phyloP scores from a whole-genome alignment of 1,284 basidiomycete genomes.

The Coniophora puteana region DNA sequence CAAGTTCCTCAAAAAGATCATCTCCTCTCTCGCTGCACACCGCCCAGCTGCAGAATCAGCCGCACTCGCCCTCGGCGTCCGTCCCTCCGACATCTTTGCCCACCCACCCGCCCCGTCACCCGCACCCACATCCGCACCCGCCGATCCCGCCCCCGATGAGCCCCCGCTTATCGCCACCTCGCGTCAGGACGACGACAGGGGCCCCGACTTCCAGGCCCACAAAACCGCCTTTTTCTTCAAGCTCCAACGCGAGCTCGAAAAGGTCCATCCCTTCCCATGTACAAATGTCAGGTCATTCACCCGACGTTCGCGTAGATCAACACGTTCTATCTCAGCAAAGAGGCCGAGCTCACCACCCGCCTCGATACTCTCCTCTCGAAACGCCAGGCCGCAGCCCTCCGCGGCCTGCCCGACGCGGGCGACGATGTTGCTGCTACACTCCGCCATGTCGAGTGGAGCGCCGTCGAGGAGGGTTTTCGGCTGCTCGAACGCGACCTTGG shows the following conservation, averaged over 20 bases:
- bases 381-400: conserved; percentile 77
- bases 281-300: not conserved
- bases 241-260: conserved; percentile 95
- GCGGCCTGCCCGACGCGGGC: conserved; percentile 60
- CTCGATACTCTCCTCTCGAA: conserved; percentile 94
- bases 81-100: conserved; percentile 58
- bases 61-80: conserved; percentile 78
- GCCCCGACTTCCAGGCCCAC: conserved; percentile 85
- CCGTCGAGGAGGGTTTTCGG: conserved; percentile 94
- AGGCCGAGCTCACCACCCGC: conserved; percentile 90
- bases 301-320: conserved; percentile 71
- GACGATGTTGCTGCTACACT: conserved; percentile 57
- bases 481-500: conserved; percentile 94
- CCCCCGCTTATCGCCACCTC: conserved; percentile 58
- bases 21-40: conserved; percentile 94
- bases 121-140: conserved; percentile 9
- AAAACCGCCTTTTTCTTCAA: conserved; percentile 99
- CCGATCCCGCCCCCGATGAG: conserved; percentile 31
- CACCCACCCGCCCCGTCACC: conserved; percentile 11
- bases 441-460: conserved; percentile 85
- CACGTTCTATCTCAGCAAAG: conserved; percentile 98
- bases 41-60: conserved; percentile 87
- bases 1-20: conserved; percentile 98
- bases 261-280: conserved; percentile 53
- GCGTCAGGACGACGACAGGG: conserved; percentile 63